phyloP scores from a whole-genome alignment of 106 monocot genomes.

The Allium sativum region DNA sequence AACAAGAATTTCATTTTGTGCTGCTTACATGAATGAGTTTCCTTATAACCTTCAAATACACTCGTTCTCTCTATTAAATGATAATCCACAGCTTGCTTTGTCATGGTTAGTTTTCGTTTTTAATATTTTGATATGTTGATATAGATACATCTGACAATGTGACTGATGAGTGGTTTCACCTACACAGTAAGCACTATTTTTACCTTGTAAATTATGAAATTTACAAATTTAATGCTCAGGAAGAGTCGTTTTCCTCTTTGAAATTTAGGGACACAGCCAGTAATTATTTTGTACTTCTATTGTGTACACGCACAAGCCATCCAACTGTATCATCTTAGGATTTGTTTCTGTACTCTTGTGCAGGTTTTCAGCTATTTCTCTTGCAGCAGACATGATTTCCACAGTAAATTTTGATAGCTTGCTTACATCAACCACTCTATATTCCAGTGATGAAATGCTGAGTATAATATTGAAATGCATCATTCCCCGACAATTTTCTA shows the following conservation, averaged over 20 bases:
- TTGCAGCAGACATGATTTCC: constrained; percentile 74
- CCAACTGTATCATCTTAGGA: neutral
- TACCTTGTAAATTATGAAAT: no score
- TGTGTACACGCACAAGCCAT: neutral
- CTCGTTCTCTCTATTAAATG: no score
- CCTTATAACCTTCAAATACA: constrained; percentile 43
- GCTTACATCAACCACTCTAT: constrained; percentile 15
- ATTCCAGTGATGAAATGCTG: constrained; percentile 17
- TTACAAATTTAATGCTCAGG: no score
- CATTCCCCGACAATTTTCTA: constrained; percentile 47
- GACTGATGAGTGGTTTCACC: no score
- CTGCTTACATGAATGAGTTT: constrained; percentile 69
- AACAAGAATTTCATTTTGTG: constrained; percentile 43
- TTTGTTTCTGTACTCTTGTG: constrained; percentile 16
- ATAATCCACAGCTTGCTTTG: constrained; percentile 43
- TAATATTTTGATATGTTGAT: neutral
- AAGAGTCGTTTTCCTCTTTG: no score
- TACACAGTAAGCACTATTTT: no score
- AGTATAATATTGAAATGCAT: constrained; percentile 60
- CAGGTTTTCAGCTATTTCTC: constrained; percentile 84
- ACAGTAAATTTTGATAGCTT: constrained; percentile 21
- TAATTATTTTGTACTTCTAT: neutral
- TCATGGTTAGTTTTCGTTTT: constrained; percentile 54
- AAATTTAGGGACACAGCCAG: no score
- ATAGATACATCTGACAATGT: no score